Evolutionary conservation across 441 rosid genomes (phyloP), one percentile per base, ranked within the genome.

Genomic region (Flueggea neowawraea): DNA sequence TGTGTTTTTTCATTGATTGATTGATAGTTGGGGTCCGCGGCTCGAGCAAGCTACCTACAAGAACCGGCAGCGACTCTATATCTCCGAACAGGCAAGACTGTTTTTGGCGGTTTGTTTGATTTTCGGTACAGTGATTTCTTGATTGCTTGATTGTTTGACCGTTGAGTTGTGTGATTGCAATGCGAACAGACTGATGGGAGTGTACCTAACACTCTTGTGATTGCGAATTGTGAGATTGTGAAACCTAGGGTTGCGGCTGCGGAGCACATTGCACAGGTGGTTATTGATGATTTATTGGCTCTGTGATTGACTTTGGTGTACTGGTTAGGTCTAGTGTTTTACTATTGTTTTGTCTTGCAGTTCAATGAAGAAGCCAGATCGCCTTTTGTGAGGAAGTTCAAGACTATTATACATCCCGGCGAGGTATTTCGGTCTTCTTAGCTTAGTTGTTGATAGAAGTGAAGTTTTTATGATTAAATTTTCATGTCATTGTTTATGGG

Each of bases 311-410:
- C 2, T 15, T 52, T 43, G 13, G 55, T 48, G 6, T 47, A 41
- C 10, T 14, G 52, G 36, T 49, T 47, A 3, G 12, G 0, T 47
- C 5, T 53, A 55, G 12, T 15, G 8, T 15, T 1, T 31, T 31
- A 31, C 1, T 50, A 73, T 49, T 11, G 62, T 58, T 57, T 56
- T 16, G 53, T 75, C 52, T 57, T 80, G n/a, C 50, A 95, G 99
- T 95, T 95, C 73, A 95, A 95, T 64, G 99, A 95, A 79, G 98
- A 92, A 82, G 91, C 99, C 52, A 90, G 99, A 31, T 95, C 99
- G 60, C 98, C 99, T 6, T 95, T 95, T 83, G 96, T 95, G 62
- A 95, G 87, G 84, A 95, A 95, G 88, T 85, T 75, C 86, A 95
- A 95, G 80, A 95, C 98, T 59, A 88, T 95, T 73, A 84, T 95